phyloP scores from a whole-genome alignment of 805 yeast genomes.

The Candida multigemmis region DNA sequence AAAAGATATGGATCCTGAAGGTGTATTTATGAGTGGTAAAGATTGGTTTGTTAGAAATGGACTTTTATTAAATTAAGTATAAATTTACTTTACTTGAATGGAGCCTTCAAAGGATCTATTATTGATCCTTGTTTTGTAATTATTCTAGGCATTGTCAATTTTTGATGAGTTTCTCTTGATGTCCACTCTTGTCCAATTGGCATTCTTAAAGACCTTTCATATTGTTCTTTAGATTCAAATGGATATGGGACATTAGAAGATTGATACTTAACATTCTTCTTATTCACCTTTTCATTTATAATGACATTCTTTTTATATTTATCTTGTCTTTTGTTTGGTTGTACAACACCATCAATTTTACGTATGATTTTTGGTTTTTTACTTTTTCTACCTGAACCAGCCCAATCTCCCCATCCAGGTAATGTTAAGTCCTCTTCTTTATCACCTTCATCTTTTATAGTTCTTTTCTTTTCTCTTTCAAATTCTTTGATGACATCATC shows the following conservation, averaged over 20 bases:
- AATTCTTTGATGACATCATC: constrained; percentile 87
- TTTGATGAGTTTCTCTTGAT: constrained; percentile 77
- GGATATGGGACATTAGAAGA: constrained; percentile 93
- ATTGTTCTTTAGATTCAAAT: constrained; percentile 86
- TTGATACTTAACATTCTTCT: constrained; percentile 78
- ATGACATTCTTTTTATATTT: constrained; percentile 72
- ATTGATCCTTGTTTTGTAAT: constrained; percentile 81
- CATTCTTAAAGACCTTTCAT: constrained; percentile 87
- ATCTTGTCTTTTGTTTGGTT: constrained; percentile 67
- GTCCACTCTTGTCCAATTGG: constrained; percentile 99
- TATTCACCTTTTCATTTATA: constrained; percentile 78
- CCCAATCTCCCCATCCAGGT: constrained; percentile 99
- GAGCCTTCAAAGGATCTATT: constrained; percentile 85
- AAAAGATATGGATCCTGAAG: constrained; percentile 66
- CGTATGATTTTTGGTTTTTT: constrained; percentile 55
- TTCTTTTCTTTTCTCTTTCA: constrained; percentile 62
- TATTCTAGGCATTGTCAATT: constrained; percentile 81
- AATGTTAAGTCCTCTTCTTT: constrained; percentile 75
- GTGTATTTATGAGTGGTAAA: constrained; percentile 68
- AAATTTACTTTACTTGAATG: constrained; percentile 43
- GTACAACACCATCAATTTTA: constrained; percentile 69
- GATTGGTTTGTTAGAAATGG: constrained; percentile 84
- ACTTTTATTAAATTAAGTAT: constrained; percentile 27
- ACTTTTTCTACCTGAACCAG: constrained; percentile 45
- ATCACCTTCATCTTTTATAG: constrained; percentile 73